Conservation (phyloP, 2,329 filamentous ascomycete genomes). For the Cladophialophora chaetospira region DNA sequence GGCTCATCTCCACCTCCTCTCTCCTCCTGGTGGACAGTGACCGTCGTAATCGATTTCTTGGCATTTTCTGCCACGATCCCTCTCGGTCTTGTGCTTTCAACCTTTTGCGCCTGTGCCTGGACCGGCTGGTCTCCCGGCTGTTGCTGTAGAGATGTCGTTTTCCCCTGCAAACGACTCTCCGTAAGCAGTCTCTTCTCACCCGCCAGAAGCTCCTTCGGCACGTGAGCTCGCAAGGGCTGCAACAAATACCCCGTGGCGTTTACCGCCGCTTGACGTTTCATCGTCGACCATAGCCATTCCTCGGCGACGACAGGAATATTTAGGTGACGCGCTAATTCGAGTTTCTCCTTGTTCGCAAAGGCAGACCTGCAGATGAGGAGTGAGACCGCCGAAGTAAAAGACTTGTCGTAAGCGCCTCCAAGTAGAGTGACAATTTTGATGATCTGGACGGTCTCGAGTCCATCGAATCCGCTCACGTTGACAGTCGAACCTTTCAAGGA, state of each 20-base stretch:
- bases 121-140: constrained; percentile 1
- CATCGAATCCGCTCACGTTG: constrained; percentile 78
- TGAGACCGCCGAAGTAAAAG: constrained; percentile 70
- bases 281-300: constrained; percentile 83
- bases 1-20: neutral
- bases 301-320: constrained; percentile 77
- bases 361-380: constrained; percentile 71
- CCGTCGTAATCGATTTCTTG: neutral
- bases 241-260: constrained; percentile 17
- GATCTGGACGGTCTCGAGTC: constrained; percentile 82
- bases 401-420: constrained; percentile 78
- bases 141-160: constrained; percentile 16
- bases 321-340: constrained; percentile 73
- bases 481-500: constrained; percentile 71
- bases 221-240: neutral
- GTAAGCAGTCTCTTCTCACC: neutral
- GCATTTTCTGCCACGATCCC: neutral
- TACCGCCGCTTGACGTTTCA: constrained; percentile 53
- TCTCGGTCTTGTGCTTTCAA: neutral
- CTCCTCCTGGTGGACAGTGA: neutral
- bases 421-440: constrained; percentile 74
- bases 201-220: neutral
- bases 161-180: constrained; percentile 16
- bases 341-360: constrained; percentile 68
- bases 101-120: neutral